A percentile compares a stretch with the other conserved stretches of the same genome.
phyloP scores from a whole-genome alignment of 768 basidiomycete species.

The Collybia sp. region DNA sequence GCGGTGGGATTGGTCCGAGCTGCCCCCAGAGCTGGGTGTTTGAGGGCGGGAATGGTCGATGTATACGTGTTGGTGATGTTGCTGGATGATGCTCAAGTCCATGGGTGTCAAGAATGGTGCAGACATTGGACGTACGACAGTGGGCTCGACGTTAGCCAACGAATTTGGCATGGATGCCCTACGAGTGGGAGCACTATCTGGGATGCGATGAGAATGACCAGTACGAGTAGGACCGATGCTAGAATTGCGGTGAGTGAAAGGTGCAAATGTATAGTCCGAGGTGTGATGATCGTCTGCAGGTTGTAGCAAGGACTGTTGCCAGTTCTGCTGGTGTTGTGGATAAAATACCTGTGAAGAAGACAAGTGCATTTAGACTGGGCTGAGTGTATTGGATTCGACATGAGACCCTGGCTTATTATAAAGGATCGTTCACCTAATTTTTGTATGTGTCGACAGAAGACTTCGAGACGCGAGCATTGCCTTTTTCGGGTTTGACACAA shows the following conservation, averaged over 20 bases:
- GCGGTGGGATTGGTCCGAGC: no score
- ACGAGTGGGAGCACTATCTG: constrained; percentile 23
- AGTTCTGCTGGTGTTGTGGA: constrained; percentile 13
- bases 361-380: constrained; percentile 1
- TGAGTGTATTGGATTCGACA: constrained; percentile 1
- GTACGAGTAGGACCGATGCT: constrained; percentile 45
- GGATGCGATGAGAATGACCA: constrained; percentile 41
- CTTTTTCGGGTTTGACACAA: constrained; percentile 8
- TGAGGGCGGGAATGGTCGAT: constrained; percentile 40
- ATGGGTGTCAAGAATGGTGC: constrained; percentile 9
- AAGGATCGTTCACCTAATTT: constrained; percentile 8
- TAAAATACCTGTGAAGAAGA: no score
- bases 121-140: constrained; percentile 12
- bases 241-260: constrained; percentile 38
- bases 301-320: constrained; percentile 6
- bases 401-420: constrained; percentile 10
- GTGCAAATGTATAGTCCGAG: constrained; percentile 12
- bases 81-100: constrained; percentile 8
- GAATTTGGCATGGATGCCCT: constrained; percentile 15
- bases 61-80: constrained; percentile 23
- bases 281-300: constrained; percentile 11
- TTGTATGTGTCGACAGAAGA: no score
- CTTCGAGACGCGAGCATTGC: no score
- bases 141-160: constrained; percentile 11
- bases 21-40: constrained; percentile 25